Evolutionary conservation across 768 basidiomycete genomes (phyloP).

Genomic region (Lactifluus rugatus): DNA sequence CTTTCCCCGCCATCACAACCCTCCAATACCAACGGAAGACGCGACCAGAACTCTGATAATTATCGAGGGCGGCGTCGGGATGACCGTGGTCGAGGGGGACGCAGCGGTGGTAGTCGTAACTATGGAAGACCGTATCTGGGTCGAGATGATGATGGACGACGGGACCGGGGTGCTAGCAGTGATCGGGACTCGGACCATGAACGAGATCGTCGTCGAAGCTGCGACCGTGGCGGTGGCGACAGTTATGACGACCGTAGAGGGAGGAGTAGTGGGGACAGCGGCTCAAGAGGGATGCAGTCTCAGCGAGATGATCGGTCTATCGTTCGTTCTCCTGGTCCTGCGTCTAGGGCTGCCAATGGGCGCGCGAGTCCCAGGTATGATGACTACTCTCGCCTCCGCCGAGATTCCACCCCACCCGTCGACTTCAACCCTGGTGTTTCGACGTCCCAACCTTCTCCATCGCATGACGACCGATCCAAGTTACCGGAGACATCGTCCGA

Average conservation of each 20-base stretch:
- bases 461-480: conserved; percentile 1
- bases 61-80: conserved; percentile 3
- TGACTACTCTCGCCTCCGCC: conserved; percentile 38
- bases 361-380: conserved; percentile 46
- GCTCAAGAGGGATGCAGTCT: neutral
- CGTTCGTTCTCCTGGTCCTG: conserved; percentile 13
- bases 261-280: neutral
- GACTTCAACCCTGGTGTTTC: neutral
- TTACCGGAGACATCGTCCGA: conserved; percentile 18
- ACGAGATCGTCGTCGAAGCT: neutral
- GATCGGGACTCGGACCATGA: conserved; percentile 22
- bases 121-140: neutral
- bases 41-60: conserved; percentile 20
- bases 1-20: neutral
- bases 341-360: neutral
- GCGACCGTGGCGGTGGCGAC: conserved; percentile 13
- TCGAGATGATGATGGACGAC: conserved; percentile 11
- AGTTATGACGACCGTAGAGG: neutral
- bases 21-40: neutral
- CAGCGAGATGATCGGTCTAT: neutral
- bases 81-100: neutral
- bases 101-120: neutral
- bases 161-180: neutral
- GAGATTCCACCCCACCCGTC: conserved; percentile 13
- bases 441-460: neutral